Base-by-base conservation (phyloP, 345 rosid species). In the Kernera saxatilis region DNA sequence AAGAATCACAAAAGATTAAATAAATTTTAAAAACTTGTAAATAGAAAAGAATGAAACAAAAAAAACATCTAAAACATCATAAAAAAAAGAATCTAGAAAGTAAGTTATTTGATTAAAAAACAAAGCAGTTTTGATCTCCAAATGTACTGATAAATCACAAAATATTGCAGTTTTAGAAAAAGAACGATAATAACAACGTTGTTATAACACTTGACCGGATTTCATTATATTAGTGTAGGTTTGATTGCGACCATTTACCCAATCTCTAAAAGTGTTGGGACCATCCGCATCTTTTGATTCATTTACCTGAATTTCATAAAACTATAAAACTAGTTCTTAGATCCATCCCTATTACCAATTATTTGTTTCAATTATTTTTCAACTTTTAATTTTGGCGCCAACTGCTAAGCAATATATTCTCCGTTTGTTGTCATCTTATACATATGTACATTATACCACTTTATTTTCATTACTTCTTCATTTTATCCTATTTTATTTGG, bases 221-320 rank as follows among this genome's bases (percentile, higher is more conserved):
- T 8, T 55, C 69, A 46, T 19, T 45, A 73, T 27, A 14, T 35
- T 65, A 56, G 60, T 65, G 65, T 55, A 45, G 32, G 65, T 73
- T 54, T 46, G 77, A 66, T 56, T 57, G 53, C 45, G 77, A 66
- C 72, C 29, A 56, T 56, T 73, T 56, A 58, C 59, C 66, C 35
- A 27, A 21, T 55, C 50, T 36, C 33, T 37, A 57, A 35, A 64
- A 66, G 60, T 73, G 37, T 39, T 57, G 72, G 67, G 77, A 57
- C 72, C 72, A 58, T 73, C 52, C 35, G 44, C 54, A 64, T 73
- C 65, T 64, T 73, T 64, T 64, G 41, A 36, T 35, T 33, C 56
- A 63, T 22, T 55, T 55, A 55, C 39, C 69, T 32, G 40, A 54
- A 54, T 43, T 63, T 71, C 75, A 71, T 41, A 32, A 11, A 60